Conservation (phyloP, 805 yeast genomes). For the Metschnikowia picachoensis region DNA sequence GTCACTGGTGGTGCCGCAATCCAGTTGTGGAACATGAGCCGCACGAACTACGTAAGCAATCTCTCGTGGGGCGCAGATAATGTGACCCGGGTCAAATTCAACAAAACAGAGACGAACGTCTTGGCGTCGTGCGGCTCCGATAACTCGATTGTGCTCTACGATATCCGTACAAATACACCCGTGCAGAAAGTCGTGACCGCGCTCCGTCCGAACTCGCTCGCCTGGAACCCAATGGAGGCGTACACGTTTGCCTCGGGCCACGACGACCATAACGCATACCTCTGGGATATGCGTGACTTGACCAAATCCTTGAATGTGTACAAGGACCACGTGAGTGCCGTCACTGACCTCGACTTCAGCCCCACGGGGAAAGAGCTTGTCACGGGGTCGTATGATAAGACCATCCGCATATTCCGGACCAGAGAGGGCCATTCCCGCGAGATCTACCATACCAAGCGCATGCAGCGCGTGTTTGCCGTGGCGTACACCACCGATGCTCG, state of each 20-base stretch:
- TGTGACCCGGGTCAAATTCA: slow-evolving; percentile 75
- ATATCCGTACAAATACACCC: slow-evolving; percentile 85
- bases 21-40: slow-evolving; percentile 85
- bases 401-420: slow-evolving; percentile 73
- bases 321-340: slow-evolving; percentile 95
- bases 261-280: slow-evolving; percentile 92
- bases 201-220: slow-evolving; percentile 77
- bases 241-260: slow-evolving; percentile 86
- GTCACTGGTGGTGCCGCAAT: slow-evolving; percentile 91
- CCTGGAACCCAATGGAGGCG: slow-evolving; percentile 99
- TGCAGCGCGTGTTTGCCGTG: slow-evolving; percentile 90
- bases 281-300: slow-evolving; percentile 96
- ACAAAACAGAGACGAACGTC: slow-evolving; percentile 83
- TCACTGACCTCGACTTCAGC: slow-evolving; percentile 88
- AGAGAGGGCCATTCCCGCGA: slow-evolving; percentile 91
- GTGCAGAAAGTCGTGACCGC: slow-evolving; percentile 84
- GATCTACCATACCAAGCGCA: slow-evolving; percentile 92
- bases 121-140: slow-evolving; percentile 84
- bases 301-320: slow-evolving; percentile 74
- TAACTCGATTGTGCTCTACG: slow-evolving; percentile 86
- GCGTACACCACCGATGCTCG: slow-evolving; percentile 85
- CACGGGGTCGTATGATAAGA: slow-evolving; percentile 92
- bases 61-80: slow-evolving; percentile 97
- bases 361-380: slow-evolving; percentile 97
- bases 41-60: slow-evolving; percentile 73